Percentiles rank a stretch among this genome's conserved stretches.
These are phyloP conservation scores for Penicillium malachiteum DNA, from an alignment of 495 filamentous ascomycete species.

Conservation along the genomic window DNA sequence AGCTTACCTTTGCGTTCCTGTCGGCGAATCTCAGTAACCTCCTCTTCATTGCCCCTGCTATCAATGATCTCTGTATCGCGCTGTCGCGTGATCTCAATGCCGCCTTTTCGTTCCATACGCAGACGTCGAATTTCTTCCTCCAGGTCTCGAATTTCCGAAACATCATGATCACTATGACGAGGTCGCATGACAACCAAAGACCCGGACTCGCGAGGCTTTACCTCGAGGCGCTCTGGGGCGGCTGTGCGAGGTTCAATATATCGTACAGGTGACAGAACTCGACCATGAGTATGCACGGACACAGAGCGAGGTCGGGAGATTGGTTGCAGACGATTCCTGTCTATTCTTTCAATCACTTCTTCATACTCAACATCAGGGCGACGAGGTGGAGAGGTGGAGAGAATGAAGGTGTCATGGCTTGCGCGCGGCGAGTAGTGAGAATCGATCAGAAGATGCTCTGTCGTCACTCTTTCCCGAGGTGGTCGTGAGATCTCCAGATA, in stretches of 20 bases:
- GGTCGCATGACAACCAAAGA: slow-evolving; percentile 56
- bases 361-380: slow-evolving; percentile 27
- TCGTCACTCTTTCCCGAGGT: slow-evolving; percentile 28
- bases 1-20: slow-evolving; percentile 83
- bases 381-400: slow-evolving; percentile 34
- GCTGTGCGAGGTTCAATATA: slow-evolving; percentile 29
- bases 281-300: slow-evolving; percentile 38
- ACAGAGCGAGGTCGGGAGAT: slow-evolving; percentile 40
- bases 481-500: slow-evolving; percentile 28
- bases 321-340: slow-evolving; percentile 4
- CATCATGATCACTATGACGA: slow-evolving; percentile 51
- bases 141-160: slow-evolving; percentile 55
- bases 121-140: slow-evolving; percentile 50
- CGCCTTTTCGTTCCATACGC: slow-evolving; percentile 42
- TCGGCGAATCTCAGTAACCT: slow-evolving; percentile 61
- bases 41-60: slow-evolving; percentile 49
- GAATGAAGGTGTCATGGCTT: slow-evolving; percentile 28
- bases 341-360: slow-evolving; percentile 19
- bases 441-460: slow-evolving; percentile 32
- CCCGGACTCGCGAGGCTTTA: slow-evolving; percentile 49
- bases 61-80: slow-evolving; percentile 43
- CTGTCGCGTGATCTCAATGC: slow-evolving; percentile 45
- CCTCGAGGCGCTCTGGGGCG: slow-evolving; percentile 39
- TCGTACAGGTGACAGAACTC: slow-evolving; percentile 32
- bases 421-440: slow-evolving; percentile 24